Percentiles rank a stretch among this genome's conserved stretches.
Conservation (phyloP, 768 basidiomycete genomes). For the Mycena leptocephala region DNA sequence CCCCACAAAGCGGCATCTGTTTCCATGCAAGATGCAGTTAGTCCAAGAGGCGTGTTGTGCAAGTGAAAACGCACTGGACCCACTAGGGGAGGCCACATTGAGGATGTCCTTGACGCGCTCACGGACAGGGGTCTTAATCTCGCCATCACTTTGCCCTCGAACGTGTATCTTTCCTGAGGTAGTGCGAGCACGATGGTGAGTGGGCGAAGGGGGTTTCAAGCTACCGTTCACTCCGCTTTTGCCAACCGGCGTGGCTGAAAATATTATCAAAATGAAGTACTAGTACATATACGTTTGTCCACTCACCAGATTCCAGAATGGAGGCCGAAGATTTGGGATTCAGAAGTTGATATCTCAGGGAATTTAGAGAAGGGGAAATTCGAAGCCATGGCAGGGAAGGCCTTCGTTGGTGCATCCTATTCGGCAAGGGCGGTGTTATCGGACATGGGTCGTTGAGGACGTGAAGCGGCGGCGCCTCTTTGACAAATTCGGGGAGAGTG, state of each 20-base stretch:
- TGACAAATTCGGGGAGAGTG: slow-evolving; percentile 2
- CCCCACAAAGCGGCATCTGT: slow-evolving; percentile 66
- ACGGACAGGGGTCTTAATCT: slow-evolving; percentile 69
- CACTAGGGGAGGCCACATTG: slow-evolving; percentile 77
- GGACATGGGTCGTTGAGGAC: not conserved
- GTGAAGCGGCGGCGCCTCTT: not conserved
- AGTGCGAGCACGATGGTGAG: slow-evolving; percentile 55
- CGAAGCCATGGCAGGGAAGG: slow-evolving; percentile 16
- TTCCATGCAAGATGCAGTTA: slow-evolving; percentile 26
- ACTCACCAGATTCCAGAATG: not conserved
- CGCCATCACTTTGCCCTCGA: slow-evolving; percentile 80
- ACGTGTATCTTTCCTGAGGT: slow-evolving; percentile 84
- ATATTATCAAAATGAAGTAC: not conserved
- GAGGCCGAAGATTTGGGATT: not conserved
- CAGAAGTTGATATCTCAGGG: not conserved
- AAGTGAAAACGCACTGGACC: slow-evolving; percentile 54
- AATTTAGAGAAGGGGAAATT: slow-evolving; percentile 1
- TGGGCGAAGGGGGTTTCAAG: not conserved
- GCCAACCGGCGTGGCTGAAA: not conserved
- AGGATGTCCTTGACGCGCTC: not conserved
- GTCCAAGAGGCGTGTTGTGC: not conserved
- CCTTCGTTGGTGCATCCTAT: not conserved
- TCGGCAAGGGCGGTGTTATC: not conserved
- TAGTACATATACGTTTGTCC: not conserved
- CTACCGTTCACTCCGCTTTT: not conserved